A percentile compares a stretch with the other conserved stretches of the same genome.
Evolutionary conservation across 768 basidiomycete species (phyloP).

Genomic region (Boletales sp.): DNA sequence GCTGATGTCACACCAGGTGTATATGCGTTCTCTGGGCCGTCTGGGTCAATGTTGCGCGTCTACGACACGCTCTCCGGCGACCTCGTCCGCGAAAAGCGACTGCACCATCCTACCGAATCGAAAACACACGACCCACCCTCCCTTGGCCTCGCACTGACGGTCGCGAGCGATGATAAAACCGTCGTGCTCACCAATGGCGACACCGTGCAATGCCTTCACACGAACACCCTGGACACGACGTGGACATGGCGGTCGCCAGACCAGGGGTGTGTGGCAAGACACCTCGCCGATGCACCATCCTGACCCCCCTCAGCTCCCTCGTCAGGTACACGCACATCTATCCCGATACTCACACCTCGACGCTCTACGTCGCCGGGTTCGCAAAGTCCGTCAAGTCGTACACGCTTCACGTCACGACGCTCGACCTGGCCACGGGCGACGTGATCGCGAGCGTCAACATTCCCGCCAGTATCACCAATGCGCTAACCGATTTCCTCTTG

Average conservation of each 20-base stretch:
- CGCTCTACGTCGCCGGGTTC: conserved; percentile 56
- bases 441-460: conserved; percentile 48
- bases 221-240: conserved; percentile 45
- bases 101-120: conserved; percentile 47
- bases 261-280: conserved; percentile 47
- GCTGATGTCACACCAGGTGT: conserved; percentile 44
- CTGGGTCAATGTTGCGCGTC: conserved; percentile 62
- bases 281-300: neutral
- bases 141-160: conserved; percentile 50
- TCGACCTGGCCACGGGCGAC: conserved; percentile 53
- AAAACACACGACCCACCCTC: conserved; percentile 48
- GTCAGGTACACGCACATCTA: conserved; percentile 63
- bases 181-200: conserved; percentile 60
- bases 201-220: conserved; percentile 49
- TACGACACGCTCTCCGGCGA: conserved; percentile 64
- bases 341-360: conserved; percentile 43
- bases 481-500: conserved; percentile 34
- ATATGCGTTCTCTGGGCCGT: conserved; percentile 71
- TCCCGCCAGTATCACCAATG: conserved; percentile 45
- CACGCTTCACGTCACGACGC: conserved; percentile 62
- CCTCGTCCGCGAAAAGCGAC: conserved; percentile 58
- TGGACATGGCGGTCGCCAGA: conserved; percentile 79
- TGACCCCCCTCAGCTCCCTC: conserved; percentile 46
- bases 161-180: conserved; percentile 22
- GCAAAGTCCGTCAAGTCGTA: conserved; percentile 43